Percentiles rank a stretch among this genome's conserved stretches.
These are phyloP conservation scores for Salicornia ramosissima DNA, from an alignment of 148 eudicot genomes.

Conservation along the genomic window DNA sequence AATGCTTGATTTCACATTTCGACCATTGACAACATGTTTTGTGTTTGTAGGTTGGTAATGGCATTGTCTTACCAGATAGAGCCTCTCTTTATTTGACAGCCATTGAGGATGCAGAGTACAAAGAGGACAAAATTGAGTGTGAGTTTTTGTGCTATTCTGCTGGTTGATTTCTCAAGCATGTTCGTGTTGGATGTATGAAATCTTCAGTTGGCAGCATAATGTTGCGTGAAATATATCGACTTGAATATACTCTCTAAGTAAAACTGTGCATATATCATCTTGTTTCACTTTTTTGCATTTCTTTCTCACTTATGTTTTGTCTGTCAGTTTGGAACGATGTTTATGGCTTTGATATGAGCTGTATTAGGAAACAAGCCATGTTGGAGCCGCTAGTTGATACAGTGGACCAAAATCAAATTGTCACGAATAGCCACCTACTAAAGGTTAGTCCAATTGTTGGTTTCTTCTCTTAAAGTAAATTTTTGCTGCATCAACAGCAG, in stretches of 20 bases:
- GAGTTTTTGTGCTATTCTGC: slow-evolving; percentile 25
- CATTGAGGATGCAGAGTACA: slow-evolving; percentile 97
- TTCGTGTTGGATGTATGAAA: background rate
- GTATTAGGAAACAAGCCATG: slow-evolving; percentile 83
- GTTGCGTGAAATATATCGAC: too few species aligned
- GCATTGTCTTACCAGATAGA: slow-evolving; percentile 84
- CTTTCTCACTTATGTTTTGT: slow-evolving; percentile 8
- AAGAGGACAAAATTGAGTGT: slow-evolving; percentile 98
- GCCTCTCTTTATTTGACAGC: slow-evolving; percentile 91
- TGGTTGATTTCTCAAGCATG: background rate
- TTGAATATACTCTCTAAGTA: too few species aligned
- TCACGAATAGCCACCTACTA: slow-evolving; percentile 76
- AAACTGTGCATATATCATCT: too few species aligned
- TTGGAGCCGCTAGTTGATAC: slow-evolving; percentile 95
- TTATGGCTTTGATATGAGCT: slow-evolving; percentile 97
- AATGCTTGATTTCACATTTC: slow-evolving; percentile 2
- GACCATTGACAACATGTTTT: background rate
- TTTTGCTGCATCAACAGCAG: background rate
- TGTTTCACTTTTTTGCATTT: background rate
- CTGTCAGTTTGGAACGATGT: slow-evolving; percentile 89
- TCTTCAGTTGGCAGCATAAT: too few species aligned
- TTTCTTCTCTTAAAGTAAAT: background rate
- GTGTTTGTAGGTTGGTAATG: slow-evolving; percentile 55
- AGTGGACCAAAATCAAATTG: slow-evolving; percentile 89
- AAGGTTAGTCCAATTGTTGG: slow-evolving; percentile 41